Evolutionary conservation across 768 basidiomycete species (phyloP), one percentile per base, ranked within the genome.

Genomic region (Lactifluus volemus): DNA sequence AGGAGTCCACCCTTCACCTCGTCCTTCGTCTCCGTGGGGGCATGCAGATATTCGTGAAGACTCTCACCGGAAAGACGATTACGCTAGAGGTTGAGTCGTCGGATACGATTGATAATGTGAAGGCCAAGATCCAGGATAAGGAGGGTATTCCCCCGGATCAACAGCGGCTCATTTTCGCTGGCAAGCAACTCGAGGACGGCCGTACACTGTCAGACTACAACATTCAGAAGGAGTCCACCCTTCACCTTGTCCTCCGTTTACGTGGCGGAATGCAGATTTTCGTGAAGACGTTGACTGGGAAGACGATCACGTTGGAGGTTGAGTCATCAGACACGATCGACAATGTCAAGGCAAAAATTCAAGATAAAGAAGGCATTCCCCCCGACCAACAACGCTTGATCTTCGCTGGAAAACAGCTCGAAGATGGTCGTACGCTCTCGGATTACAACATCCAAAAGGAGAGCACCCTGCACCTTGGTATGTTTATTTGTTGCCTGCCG

Each of bases 1-100:
- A 71, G 60, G 70, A 71, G 67, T 68, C 67, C 17, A 69, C 68
- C 4, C 67, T 70, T 11, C 68, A 70, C 42, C 69, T 71, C 48
- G 63, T 64, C 17, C 60, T 64, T n/a, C 63, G 63, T 58, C 61
- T 64, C 8, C 63, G 63, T 30, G 63, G 63, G 4, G 63, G 61
- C 29, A 65, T 65, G 63, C 63, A 65, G 53, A 65, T 63, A 6
- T 65, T 65, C 14, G 63, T 65, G 17, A 65, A 65, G 56, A 65
- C 63, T 0, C 41, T 65, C 39, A 65, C 63, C 9, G 63, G 63
- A 5, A 64, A 64, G 55, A 64, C 63, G 48, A 63, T 65, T 29
- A 63, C 63, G 1, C 55, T 65, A 3, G 63, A 65, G 36, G 61
- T 65, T 5, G 63, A 65, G 41, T 63, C 63, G 1, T 65, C 63